Evolutionary conservation across 1,284 basidiomycete genomes (phyloP).

Genomic region (Sanghuangporus weigelae): DNA sequence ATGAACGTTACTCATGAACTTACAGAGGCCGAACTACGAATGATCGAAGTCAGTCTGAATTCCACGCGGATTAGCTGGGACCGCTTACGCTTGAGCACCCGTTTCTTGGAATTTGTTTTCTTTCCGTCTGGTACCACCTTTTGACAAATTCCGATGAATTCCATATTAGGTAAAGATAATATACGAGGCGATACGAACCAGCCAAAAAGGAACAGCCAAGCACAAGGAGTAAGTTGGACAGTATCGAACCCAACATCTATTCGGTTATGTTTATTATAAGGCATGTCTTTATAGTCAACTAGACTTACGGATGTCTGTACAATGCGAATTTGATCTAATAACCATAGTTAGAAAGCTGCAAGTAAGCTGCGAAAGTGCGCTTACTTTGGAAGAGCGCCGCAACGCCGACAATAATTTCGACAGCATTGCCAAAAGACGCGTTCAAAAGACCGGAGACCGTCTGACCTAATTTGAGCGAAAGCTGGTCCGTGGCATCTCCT

Average conservation of each 20-base stretch:
- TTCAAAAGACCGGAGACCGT: conserved; percentile 84
- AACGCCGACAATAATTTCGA: conserved; percentile 84
- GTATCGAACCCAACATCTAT: conserved; percentile 76
- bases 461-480: conserved; percentile 74
- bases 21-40: conserved; percentile 57
- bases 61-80: conserved; percentile 14
- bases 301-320: conserved; percentile 77
- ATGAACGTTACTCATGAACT: conserved; percentile 56
- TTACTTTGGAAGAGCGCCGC: conserved; percentile 78
- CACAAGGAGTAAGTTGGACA: conserved; percentile 88
- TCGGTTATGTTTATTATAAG: background rate
- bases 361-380: conserved; percentile 20
- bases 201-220: conserved; percentile 86
- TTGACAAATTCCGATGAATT: background rate
- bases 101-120: conserved; percentile 78
- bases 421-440: conserved; percentile 78
- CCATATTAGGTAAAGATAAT: background rate
- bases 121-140: conserved; percentile 58
- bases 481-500: conserved; percentile 85
- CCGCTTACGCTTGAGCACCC: conserved; percentile 77
- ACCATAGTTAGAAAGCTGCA: background rate
- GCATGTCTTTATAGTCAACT: background rate
- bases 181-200: conserved; percentile 33
- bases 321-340: conserved; percentile 69
- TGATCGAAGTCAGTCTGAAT: background rate